Percentiles rank a stretch among this genome's conserved stretches.
Evolutionary conservation across 371 early-diverging fungal genomes (phyloP).

Genomic region (Mortierella sp.): DNA sequence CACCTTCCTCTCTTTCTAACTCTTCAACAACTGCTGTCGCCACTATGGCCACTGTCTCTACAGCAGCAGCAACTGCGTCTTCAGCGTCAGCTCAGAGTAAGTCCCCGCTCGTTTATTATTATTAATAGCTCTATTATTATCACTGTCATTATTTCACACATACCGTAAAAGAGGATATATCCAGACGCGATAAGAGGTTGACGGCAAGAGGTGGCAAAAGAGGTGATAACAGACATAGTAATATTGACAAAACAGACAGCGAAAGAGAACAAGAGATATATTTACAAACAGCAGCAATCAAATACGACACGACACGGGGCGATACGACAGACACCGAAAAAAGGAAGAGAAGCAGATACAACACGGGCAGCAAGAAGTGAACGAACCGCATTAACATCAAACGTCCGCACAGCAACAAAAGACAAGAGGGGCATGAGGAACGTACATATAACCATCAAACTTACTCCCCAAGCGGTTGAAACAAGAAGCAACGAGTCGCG

Average conservation of each 20-base stretch:
- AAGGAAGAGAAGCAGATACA: too few species aligned
- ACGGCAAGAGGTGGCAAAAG: too few species aligned
- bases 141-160: neutral
- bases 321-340: too few species aligned
- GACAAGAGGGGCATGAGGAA: too few species aligned
- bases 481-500: neutral
- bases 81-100: conserved; percentile 7
- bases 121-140: neutral
- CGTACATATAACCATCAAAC: neutral
- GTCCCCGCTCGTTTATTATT: conserved; percentile 9
- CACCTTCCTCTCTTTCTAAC: conserved; percentile 5
- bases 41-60: conserved; percentile 15
- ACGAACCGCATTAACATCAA: too few species aligned
- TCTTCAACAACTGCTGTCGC: neutral
- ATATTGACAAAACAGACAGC: too few species aligned
- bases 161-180: neutral
- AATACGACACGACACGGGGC: too few species aligned
- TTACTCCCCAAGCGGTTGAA: neutral
- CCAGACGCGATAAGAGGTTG: neutral
- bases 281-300: too few species aligned
- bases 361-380: too few species aligned
- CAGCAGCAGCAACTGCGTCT: neutral
- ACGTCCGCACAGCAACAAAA: too few species aligned
- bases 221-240: too few species aligned
- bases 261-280: too few species aligned